These are phyloP conservation scores for Metschnikowia hibisci DNA, from an alignment of 805 yeast genomes.

Conservation along the genomic window DNA sequence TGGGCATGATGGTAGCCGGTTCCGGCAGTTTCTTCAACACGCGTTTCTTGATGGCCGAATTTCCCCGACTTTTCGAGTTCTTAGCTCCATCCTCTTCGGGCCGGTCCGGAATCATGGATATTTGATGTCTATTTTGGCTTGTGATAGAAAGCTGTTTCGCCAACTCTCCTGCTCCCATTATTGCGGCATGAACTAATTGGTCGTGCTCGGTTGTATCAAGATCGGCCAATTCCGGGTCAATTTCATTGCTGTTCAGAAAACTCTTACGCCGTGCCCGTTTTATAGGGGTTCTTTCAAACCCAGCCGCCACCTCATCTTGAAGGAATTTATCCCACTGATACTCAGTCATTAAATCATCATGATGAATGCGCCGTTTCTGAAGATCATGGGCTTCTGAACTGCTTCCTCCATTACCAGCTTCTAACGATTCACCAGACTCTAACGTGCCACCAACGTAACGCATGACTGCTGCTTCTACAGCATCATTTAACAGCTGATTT, in stretches of 20 bases:
- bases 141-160: conserved; percentile 40
- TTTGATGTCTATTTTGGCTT: conserved; percentile 2
- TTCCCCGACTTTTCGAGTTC: conserved; percentile 12
- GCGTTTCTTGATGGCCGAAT: conserved; percentile 6
- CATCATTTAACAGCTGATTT: conserved; percentile 41
- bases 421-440: conserved; percentile 21
- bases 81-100: neutral
- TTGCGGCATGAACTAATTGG: conserved; percentile 65
- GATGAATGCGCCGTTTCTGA: conserved; percentile 19
- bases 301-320: conserved; percentile 23
- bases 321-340: conserved; percentile 46
- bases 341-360: conserved; percentile 45
- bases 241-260: conserved; percentile 17
- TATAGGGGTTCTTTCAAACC: conserved; percentile 15
- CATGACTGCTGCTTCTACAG: conserved; percentile 78
- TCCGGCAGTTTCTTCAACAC: conserved; percentile 8
- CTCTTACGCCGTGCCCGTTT: conserved; percentile 10
- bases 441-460: conserved; percentile 65
- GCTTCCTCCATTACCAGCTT: conserved; percentile 3
- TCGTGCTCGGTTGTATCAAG: conserved; percentile 49
- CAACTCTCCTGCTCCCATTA: conserved; percentile 62
- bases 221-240: conserved; percentile 38
- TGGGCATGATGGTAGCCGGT: conserved; percentile 2
- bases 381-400: conserved; percentile 4
- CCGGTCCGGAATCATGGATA: conserved; percentile 5